A percentile compares a stretch with the other conserved stretches of the same genome.
Evolutionary conservation across 768 basidiomycete genomes (phyloP).

Genomic region (Lactifluus hygrophoroides): DNA sequence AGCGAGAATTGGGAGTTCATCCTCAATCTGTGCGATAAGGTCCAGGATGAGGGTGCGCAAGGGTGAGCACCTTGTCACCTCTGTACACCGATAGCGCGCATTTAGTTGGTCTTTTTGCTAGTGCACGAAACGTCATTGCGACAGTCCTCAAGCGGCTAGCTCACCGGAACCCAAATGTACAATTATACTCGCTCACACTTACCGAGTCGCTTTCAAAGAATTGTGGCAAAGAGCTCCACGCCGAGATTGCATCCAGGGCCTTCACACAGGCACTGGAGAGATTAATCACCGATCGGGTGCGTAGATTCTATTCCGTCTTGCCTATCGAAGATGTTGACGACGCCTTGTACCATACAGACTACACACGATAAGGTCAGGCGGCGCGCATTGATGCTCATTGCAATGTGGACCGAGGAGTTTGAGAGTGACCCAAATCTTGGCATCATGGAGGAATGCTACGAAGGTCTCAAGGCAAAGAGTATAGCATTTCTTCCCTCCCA

Average conservation of each 20-base stretch:
- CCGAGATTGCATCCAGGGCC: conserved; percentile 81
- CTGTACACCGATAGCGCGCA: conserved; percentile 1
- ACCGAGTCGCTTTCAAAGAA: conserved; percentile 90
- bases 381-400: conserved; percentile 62
- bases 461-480: conserved; percentile 79
- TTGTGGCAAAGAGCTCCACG: conserved; percentile 68
- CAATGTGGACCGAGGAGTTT: conserved; percentile 80
- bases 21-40: conserved; percentile 92
- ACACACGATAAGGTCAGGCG: conserved; percentile 88
- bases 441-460: conserved; percentile 87
- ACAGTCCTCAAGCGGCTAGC: conserved; percentile 83
- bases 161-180: conserved; percentile 94
- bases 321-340: not conserved
- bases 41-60: conserved; percentile 75
- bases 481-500: conserved; percentile 17
- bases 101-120: conserved; percentile 29
- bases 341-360: conserved; percentile 42
- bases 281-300: conserved; percentile 79
- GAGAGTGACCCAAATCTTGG: conserved; percentile 72
- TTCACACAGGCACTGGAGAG: conserved; percentile 88
- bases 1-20: conserved; percentile 95
- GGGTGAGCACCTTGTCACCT: conserved; percentile 47
- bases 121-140: conserved; percentile 79
- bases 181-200: conserved; percentile 84
- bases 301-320: conserved; percentile 9